Conservation (phyloP, 2,329 filamentous ascomycete genomes). For the Clonostachys chloroleuca region DNA sequence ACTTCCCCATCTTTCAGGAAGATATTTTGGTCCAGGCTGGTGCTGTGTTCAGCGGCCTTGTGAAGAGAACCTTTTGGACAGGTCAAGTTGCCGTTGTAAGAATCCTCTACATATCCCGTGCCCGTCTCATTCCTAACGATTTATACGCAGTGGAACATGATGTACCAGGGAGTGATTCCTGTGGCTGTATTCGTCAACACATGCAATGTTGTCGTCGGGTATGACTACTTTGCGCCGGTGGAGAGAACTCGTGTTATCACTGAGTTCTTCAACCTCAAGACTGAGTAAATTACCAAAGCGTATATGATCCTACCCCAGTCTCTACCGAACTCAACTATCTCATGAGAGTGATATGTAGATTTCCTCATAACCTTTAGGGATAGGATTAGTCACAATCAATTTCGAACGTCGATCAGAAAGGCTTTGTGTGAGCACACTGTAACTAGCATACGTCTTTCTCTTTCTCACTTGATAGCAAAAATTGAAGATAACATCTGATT, state of each 20-base stretch:
- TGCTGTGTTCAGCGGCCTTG: slow-evolving; percentile 16
- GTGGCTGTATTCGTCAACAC: slow-evolving; percentile 25
- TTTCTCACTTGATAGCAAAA: too few species aligned
- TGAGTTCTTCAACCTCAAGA: slow-evolving; percentile 20
- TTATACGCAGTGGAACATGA: slow-evolving; percentile 22
- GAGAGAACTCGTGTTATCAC: slow-evolving; percentile 19
- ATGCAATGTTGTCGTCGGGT: slow-evolving; percentile 25
- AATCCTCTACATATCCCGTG: background rate
- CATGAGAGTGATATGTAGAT: background rate
- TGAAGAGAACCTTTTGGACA: slow-evolving; percentile 8
- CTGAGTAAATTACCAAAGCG: background rate
- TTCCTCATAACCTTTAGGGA: slow-evolving; percentile 6
- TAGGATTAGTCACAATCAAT: too few species aligned
- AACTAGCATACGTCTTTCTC: too few species aligned
- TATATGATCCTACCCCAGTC: background rate
- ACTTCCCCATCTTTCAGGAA: slow-evolving; percentile 24
- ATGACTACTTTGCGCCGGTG: slow-evolving; percentile 23
- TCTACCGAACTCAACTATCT: background rate
- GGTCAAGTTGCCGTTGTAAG: slow-evolving; percentile 16
- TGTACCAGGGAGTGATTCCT: slow-evolving; percentile 25
- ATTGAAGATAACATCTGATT: too few species aligned
- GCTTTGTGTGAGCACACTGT: too few species aligned
- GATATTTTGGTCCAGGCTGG: slow-evolving; percentile 16
- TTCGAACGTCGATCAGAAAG: too few species aligned
- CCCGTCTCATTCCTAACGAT: background rate